Base-by-base conservation (phyloP, 192 early-diverging fungal species). In the Coemansia erecta region DNA sequence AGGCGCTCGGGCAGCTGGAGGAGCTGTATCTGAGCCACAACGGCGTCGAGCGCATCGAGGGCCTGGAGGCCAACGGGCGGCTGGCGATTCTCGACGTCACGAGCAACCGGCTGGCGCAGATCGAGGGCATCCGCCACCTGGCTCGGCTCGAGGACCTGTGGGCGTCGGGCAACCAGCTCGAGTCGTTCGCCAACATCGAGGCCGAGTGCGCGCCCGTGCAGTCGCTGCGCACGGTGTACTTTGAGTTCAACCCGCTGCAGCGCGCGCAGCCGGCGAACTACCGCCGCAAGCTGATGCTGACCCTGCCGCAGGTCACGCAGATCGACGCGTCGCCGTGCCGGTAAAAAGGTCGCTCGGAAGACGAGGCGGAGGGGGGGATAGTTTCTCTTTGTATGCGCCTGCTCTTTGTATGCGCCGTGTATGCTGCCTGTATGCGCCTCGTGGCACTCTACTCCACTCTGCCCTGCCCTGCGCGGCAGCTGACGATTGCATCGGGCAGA, bases 201-300 rank as follows among this genome's bases (percentile, higher is more conserved):
- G 26, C 53, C 1, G 82, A 91, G 73, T 97, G 53, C 46, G 78
- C 66, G 2, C 55, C 74, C 18, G 83, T 87, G 41, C 45, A 55
- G 21, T 71, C 89, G 2, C 83, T 93, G 58, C 72, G 85, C 15
- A 98, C 95, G 0, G 88, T 98, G 7, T 99, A 99, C 68, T 80
- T 98, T 28, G 97, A 99, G 73, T 89, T 91, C 45, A 99, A 98
- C 68, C 97, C 95, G 3, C 58, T 99, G 57, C 91, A 99, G 72
- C 80, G 64, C n/a, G 68, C 81, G 5, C 84, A 86, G 54, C 80
- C 83, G 1, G 82, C 90, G 0, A 89, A 84, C 12, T 99, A 99
- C 74, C 80, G 94, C 14, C 81, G 88, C 60, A 95, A 95, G 72
- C 72, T 99, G 23, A 92, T 88, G 68, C 79, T 92, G 44, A 72